Evolutionary conservation across 2,329 filamentous ascomycete species (phyloP), one percentile per base, ranked within the genome.

Genomic region (Scorias spongiosa): DNA sequence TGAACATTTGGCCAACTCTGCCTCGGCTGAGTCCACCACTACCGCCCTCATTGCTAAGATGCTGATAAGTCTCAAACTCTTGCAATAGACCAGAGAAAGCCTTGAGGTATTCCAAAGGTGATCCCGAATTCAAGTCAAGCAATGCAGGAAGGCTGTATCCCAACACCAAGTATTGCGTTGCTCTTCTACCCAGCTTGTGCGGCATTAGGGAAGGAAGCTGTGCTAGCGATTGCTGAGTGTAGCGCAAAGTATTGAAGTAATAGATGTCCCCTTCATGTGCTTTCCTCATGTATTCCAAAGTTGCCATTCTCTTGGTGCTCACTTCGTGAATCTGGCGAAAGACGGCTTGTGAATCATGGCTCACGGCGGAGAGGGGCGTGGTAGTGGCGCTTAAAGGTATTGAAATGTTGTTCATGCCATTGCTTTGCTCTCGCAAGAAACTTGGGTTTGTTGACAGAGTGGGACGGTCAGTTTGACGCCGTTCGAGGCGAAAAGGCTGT

Each of bases 171-270:
- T 89, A 93, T 62, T 94, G 94, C 42, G 87, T 93, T 30, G 91
- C 89, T 54, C 91, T 84, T 46, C 88, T 82, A 48, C 85, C 81
- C 41, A 95, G 77, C 59, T 89, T 91, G 50, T 83, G 79, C 3
- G 78, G 69, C 46, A 93, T 84, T 59, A 93, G 89, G 59, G 86
- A 93, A 39, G 89, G 80, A 68, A 95, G 81, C 57, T 81, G 80
- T 42, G 75, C 69, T 29, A 96, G 72, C 62, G 94, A 86, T 28
- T 76, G 64, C 56, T 85, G 83, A 51, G 87, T 84, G 64, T 94
- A 94, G 57, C 93, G 82, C 48, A 94, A 77, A 0, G 91, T 95
- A 66, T 95, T 95, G 71, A 96, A 95, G 88, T 91, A 96, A 68
- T 93, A 96, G 37, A 94, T 80, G 46, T 86, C 80, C 48, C 89